These are phyloP conservation scores for Irpex sp. DNA, from an alignment of 1,284 basidiomycete species.

Conservation along the genomic window DNA sequence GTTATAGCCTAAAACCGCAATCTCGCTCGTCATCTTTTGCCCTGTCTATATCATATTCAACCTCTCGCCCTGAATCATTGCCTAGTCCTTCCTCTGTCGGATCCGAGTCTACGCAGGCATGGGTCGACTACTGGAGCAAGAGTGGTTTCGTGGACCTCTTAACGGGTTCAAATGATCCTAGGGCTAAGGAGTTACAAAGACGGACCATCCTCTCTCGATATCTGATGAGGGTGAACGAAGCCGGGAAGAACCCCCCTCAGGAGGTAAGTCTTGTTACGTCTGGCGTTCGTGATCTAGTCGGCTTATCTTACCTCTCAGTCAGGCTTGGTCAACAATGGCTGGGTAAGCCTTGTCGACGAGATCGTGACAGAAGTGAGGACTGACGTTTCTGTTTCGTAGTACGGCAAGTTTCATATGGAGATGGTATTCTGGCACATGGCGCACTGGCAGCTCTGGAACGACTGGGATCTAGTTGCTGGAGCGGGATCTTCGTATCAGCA, in stretches of 20 bases:
- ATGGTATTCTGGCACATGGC: conserved; percentile 60
- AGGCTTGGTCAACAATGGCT: conserved; percentile 55
- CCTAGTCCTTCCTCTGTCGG: conserved; percentile 25
- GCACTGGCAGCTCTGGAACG: conserved; percentile 61
- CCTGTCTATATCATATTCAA: conserved; percentile 31
- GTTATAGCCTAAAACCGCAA: conserved; percentile 37
- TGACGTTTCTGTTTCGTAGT: conserved; percentile 24
- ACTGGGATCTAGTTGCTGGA: conserved; percentile 49
- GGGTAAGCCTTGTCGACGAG: conserved; percentile 36
- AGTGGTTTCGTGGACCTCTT: conserved; percentile 52
- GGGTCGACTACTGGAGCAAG: conserved; percentile 46
- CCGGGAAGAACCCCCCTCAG: conserved; percentile 52
- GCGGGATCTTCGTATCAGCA: conserved; percentile 41
- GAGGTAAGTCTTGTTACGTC: conserved; percentile 37
- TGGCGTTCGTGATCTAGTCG: not conserved
- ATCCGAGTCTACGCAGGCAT: conserved; percentile 34
- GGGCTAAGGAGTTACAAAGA: conserved; percentile 54
- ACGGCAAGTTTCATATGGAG: conserved; percentile 60
- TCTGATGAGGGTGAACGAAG: conserved; percentile 56
- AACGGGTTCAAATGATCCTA: conserved; percentile 43
- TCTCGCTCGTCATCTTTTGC: conserved; percentile 26
- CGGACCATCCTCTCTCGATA: conserved; percentile 55
- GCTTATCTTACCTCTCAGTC: conserved; percentile 34
- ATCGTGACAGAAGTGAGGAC: not conserved
- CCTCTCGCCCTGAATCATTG: conserved; percentile 16